Evolutionary conservation across 2,329 filamentous ascomycete genomes (phyloP).

Genomic region (Botrytis galanthina): DNA sequence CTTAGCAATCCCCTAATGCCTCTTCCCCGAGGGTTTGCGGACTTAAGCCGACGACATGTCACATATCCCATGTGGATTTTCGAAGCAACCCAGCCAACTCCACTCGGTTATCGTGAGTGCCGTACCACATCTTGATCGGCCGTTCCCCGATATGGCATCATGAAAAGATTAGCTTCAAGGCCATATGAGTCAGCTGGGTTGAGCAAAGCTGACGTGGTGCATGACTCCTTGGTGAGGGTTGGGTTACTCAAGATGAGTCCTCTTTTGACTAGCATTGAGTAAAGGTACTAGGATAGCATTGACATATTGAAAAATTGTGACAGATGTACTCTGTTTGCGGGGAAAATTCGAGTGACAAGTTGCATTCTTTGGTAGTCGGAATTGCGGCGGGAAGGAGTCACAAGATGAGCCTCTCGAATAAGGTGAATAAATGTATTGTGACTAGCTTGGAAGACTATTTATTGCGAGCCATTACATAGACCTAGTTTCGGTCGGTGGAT

Average conservation of each 20-base stretch:
- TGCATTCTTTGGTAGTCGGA: neutral
- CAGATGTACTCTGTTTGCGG: neutral
- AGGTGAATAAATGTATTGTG: neutral
- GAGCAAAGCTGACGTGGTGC: constrained; percentile 4
- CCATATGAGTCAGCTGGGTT: constrained; percentile 12
- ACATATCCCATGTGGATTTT: neutral
- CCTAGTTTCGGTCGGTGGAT: neutral
- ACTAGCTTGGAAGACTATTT: neutral
- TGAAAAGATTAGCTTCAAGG: neutral
- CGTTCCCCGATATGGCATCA: neutral
- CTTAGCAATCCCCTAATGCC: neutral
- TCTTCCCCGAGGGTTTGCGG: constrained; percentile 1
- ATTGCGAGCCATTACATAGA: neutral
- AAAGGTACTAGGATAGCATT: neutral
- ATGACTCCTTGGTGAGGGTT: neutral
- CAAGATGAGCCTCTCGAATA: neutral
- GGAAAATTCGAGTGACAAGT: neutral
- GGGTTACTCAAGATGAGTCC: neutral
- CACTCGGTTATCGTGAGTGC: neutral
- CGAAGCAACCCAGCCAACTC: neutral
- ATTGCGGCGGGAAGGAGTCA: neutral
- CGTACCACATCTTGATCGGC: neutral
- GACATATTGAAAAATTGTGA: neutral
- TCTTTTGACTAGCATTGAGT: neutral
- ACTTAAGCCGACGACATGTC: neutral